phyloP scores from a whole-genome alignment of 2,329 filamentous ascomycete genomes.

The Colletotrichum navitas region DNA sequence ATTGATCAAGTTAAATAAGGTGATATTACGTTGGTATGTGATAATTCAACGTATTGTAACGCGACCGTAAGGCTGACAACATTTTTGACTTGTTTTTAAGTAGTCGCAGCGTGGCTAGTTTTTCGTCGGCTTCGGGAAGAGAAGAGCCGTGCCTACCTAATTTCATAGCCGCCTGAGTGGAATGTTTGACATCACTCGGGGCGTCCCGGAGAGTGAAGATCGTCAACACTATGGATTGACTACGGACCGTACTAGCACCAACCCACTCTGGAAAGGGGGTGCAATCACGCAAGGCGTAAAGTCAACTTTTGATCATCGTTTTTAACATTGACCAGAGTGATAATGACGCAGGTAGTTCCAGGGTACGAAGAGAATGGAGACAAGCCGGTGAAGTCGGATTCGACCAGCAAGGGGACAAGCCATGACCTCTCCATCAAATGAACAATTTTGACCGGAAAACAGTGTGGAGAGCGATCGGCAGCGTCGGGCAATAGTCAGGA shows the following conservation, averaged over 20 bases:
- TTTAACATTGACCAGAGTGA: neutral
- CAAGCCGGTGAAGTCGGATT: neutral
- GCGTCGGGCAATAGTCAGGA: neutral
- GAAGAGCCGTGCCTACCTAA: neutral
- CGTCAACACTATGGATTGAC: slow-evolving; percentile 1
- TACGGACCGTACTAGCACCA: neutral
- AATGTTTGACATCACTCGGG: neutral
- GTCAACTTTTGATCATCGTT: neutral
- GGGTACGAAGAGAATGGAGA: neutral
- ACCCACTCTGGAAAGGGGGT: slow-evolving; percentile 4
- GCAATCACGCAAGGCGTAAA: neutral
- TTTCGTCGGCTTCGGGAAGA: neutral
- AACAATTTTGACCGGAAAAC: slow-evolving; percentile 14
- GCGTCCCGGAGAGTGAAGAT: neutral
- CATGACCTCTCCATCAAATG: neutral
- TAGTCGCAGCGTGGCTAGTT: neutral
- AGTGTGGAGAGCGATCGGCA: slow-evolving; percentile 17
- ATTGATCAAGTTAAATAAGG: neutral
- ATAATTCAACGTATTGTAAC: neutral
- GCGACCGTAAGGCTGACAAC: neutral
- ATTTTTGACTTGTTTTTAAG: neutral
- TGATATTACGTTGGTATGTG: neutral
- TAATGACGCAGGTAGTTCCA: neutral
- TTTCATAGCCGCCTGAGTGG: neutral
- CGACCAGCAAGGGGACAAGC: neutral